phyloP scores from a whole-genome alignment of 345 rosid species.

The Excoecaria agallocha region DNA sequence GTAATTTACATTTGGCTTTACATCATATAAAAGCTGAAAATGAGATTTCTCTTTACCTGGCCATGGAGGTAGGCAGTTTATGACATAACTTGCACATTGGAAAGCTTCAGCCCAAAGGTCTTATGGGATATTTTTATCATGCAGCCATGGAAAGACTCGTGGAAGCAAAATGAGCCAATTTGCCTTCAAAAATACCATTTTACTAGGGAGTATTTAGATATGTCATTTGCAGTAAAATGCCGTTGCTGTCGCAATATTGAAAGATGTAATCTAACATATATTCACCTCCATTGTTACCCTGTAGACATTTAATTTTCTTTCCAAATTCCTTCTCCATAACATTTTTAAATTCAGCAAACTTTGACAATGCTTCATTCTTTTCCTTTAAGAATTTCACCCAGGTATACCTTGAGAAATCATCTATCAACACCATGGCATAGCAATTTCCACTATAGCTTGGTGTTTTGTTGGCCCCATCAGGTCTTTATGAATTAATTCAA shows the following conservation, averaged over 20 bases:
- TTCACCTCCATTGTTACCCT: constrained; percentile 2
- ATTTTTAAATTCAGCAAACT: too few species aligned
- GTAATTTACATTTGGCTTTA: constrained; percentile 15
- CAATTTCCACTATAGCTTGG: background rate
- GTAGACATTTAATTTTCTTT: too few species aligned
- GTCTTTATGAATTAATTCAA: constrained; percentile 14
- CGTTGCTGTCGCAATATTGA: background rate
- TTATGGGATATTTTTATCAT: constrained; percentile 8
- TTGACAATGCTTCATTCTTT: background rate
- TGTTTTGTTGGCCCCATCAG: constrained; percentile 4
- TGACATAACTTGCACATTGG: constrained; percentile 10
- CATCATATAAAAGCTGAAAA: background rate
- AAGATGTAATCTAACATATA: background rate
- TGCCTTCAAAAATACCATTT: constrained; percentile 3
- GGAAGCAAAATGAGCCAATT: constrained; percentile 12
- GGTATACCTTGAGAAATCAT: background rate
- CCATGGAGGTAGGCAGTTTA: constrained; percentile 5
- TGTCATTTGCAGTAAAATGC: background rate
- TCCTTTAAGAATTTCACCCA: background rate
- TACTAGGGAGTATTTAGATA: background rate
- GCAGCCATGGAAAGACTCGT: constrained; percentile 11
- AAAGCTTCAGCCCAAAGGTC: constrained; percentile 8
- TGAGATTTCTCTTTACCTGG: background rate
- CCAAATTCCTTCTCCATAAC: too few species aligned
- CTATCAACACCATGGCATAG: constrained; percentile 12